These are phyloP conservation scores for Phenoliferia sp. DNA, from an alignment of 1,284 basidiomycete genomes.

Conservation along the genomic window DNA sequence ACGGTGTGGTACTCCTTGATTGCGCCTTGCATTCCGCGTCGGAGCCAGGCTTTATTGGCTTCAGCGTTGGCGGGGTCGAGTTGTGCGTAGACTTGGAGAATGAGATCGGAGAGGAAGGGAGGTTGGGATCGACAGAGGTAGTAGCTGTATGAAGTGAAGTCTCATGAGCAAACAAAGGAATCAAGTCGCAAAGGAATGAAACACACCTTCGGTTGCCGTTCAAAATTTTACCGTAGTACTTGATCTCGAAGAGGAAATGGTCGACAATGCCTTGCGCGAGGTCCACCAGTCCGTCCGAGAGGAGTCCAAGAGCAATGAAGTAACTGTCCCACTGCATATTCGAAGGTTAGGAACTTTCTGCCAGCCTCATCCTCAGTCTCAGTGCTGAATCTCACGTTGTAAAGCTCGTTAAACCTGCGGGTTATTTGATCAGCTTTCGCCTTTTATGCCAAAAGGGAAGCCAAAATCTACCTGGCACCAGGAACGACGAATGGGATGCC, in stretches of 20 bases:
- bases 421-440: not conserved
- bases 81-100: constrained; percentile 94
- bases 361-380: not conserved
- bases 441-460: too few relatives aligned
- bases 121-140: constrained; percentile 95
- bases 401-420: constrained; percentile 73
- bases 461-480: constrained; percentile 62
- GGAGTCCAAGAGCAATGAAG: constrained; percentile 86
- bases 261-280: constrained; percentile 97
- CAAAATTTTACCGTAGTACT: constrained; percentile 40
- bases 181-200: not conserved
- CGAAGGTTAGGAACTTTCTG: not conserved
- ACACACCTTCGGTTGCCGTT: constrained; percentile 45
- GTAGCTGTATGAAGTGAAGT: constrained; percentile 48
- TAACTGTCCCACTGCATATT: constrained; percentile 88
- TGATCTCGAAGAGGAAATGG: constrained; percentile 98
- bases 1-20: constrained; percentile 99
- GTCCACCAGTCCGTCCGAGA: constrained; percentile 87
- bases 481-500: constrained; percentile 96
- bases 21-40: constrained; percentile 88
- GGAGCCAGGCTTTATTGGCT: constrained; percentile 85
- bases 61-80: constrained; percentile 77
- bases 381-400: constrained; percentile 18
- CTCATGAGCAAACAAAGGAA: not conserved
- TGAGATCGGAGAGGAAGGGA: constrained; percentile 97